These are phyloP conservation scores for Evansstolkia leycettana DNA, from an alignment of 495 filamentous ascomycete genomes.

Conservation along the genomic window DNA sequence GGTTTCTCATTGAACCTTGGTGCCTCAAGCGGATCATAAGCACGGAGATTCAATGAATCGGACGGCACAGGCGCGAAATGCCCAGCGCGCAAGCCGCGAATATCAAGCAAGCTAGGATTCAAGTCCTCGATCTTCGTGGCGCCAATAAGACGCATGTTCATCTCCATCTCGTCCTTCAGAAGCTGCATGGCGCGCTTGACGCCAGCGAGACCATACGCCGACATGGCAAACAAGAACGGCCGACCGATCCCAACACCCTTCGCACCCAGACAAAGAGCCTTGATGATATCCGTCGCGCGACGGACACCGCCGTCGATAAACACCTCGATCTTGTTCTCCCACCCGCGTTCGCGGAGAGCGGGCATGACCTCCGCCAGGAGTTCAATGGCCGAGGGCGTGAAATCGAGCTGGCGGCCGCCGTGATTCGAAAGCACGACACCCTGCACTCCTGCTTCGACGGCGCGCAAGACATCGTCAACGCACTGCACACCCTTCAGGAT, in stretches of 20 bases:
- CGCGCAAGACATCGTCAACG: slow-evolving; percentile 84
- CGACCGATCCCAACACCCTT: slow-evolving; percentile 89
- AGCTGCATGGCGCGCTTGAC: slow-evolving; percentile 90
- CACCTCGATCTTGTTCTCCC: slow-evolving; percentile 77
- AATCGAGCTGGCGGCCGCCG: slow-evolving; percentile 94
- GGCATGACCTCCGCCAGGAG: slow-evolving; percentile 96
- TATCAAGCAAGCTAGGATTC: slow-evolving; percentile 67
- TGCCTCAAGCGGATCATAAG: slow-evolving; percentile 54
- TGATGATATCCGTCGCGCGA: slow-evolving; percentile 88
- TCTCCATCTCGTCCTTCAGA: slow-evolving; percentile 96
- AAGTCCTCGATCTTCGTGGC: slow-evolving; percentile 61
- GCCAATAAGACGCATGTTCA: slow-evolving; percentile 94
- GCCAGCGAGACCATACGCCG: slow-evolving; percentile 74
- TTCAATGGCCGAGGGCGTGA: slow-evolving; percentile 81
- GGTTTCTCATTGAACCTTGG: slow-evolving; percentile 48
- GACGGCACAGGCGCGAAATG: slow-evolving; percentile 55
- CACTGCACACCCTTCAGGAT: slow-evolving; percentile 93
- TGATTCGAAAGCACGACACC: slow-evolving; percentile 96
- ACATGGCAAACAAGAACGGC: slow-evolving; percentile 95
- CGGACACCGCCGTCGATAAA: slow-evolving; percentile 86
- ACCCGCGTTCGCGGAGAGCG: slow-evolving; percentile 67
- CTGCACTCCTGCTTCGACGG: slow-evolving; percentile 71
- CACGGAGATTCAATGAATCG: slow-evolving; percentile 52
- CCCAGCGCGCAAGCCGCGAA: slow-evolving; percentile 49
- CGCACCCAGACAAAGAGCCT: slow-evolving; percentile 87